Conservation (phyloP, 495 filamentous ascomycete genomes). For the Neurospora pannonica region DNA sequence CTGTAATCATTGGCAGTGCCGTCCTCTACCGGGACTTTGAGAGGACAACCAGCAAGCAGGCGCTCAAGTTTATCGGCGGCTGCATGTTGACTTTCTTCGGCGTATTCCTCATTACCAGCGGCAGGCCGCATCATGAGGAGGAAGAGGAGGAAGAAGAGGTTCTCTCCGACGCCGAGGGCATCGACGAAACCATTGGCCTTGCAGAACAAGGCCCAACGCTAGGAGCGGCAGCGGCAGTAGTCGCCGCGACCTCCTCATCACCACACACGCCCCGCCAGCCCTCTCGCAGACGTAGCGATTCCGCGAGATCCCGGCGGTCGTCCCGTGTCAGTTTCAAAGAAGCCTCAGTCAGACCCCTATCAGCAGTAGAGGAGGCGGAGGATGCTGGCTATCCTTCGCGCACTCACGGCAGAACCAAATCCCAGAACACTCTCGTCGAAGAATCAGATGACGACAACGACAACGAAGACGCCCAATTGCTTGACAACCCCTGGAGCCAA, state of each 20-base stretch:
- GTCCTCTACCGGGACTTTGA: constrained; percentile 92
- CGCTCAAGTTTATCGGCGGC: constrained; percentile 77
- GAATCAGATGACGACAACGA: constrained; percentile 5
- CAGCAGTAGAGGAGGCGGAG: constrained; percentile 7
- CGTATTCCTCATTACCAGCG: constrained; percentile 85
- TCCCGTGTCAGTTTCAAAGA: constrained; percentile 30
- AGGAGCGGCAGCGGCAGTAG: not conserved
- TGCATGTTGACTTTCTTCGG: constrained; percentile 87
- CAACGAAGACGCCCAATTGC: constrained; percentile 18
- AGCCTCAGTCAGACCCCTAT: constrained; percentile 10
- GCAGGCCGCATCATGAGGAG: constrained; percentile 37
- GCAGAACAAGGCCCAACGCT: constrained; percentile 23
- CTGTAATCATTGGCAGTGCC: constrained; percentile 88
- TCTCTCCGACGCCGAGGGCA: constrained; percentile 41
- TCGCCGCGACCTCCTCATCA: constrained; percentile 2
- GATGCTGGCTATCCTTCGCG: constrained; percentile 11
- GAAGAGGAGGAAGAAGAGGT: constrained; percentile 44
- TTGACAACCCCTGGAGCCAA: constrained; percentile 26
- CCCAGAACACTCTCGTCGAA: constrained; percentile 6
- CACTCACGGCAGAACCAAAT: constrained; percentile 1
- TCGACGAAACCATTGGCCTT: constrained; percentile 42
- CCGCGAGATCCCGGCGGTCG: constrained; percentile 24
- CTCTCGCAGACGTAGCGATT: constrained; percentile 13
- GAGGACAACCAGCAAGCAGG: constrained; percentile 56
- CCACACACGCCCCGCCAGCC: constrained; percentile 4